Evolutionary conservation across 2,329 filamentous ascomycete species (phyloP).

Genomic region (Ophiostoma australiae): DNA sequence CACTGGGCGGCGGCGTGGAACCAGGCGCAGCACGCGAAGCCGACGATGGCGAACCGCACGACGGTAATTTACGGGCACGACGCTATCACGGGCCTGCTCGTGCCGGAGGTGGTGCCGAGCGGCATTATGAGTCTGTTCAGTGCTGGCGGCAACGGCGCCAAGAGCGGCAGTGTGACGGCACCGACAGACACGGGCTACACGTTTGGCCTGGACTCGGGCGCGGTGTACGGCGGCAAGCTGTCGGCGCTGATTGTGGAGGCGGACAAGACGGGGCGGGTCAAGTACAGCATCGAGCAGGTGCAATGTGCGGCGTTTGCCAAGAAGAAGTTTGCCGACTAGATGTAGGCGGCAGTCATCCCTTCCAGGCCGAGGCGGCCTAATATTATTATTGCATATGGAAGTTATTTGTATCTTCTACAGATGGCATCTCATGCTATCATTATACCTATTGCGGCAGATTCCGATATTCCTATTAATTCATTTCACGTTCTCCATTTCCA

Average conservation of each 20-base stretch:
- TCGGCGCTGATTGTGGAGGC: slow-evolving; percentile 71
- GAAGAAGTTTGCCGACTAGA: slow-evolving; percentile 18
- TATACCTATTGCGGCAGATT: slow-evolving; percentile 13
- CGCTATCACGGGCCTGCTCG: slow-evolving; percentile 62
- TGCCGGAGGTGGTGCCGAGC: slow-evolving; percentile 21
- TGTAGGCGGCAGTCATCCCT: background rate
- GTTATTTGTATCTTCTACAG: background rate
- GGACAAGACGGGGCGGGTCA: slow-evolving; percentile 32
- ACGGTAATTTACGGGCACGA: slow-evolving; percentile 89
- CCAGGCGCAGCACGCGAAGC: slow-evolving; percentile 40
- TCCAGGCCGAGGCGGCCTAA: background rate
- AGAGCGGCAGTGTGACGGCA: slow-evolving; percentile 23
- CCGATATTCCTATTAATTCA: background rate
- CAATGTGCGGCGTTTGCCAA: slow-evolving; percentile 34
- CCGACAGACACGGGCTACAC: slow-evolving; percentile 53
- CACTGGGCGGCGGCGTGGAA: slow-evolving; percentile 66
- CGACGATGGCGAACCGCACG: slow-evolving; percentile 38
- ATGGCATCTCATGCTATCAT: background rate
- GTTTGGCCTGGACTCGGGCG: slow-evolving; percentile 81
- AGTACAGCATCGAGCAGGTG: slow-evolving; percentile 40
- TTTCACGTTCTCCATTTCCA: background rate
- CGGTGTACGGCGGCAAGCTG: slow-evolving; percentile 68
- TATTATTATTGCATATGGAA: background rate
- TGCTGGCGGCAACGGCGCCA: background rate
- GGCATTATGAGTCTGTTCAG: slow-evolving; percentile 16